Conservation (phyloP, 2,329 filamentous ascomycete genomes). For the Hypoxylon sp. region DNA sequence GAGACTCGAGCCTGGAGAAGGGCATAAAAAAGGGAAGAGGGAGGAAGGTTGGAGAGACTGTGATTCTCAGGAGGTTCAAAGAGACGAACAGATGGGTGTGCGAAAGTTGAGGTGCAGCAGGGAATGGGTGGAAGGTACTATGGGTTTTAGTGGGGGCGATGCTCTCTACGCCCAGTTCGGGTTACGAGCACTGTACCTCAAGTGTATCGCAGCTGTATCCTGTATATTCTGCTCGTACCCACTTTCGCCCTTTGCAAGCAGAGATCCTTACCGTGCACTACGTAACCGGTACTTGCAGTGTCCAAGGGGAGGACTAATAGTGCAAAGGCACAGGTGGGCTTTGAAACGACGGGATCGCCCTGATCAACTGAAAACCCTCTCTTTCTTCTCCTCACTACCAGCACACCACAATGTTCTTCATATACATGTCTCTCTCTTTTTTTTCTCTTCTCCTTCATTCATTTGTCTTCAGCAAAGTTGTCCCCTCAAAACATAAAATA, state of each 20-base stretch:
- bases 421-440: not conserved
- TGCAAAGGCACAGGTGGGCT: constrained; percentile 25
- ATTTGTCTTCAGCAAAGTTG: not conserved
- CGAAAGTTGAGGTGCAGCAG: constrained; percentile 36
- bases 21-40: constrained; percentile 50
- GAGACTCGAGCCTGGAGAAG: constrained; percentile 54
- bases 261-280: constrained; percentile 15
- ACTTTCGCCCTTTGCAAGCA: constrained; percentile 7
- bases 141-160: constrained; percentile 40
- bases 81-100: constrained; percentile 30
- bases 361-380: constrained; percentile 36
- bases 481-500: not conserved
- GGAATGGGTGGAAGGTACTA: constrained; percentile 43
- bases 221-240: constrained; percentile 19
- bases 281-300: constrained; percentile 19
- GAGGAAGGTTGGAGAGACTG: constrained; percentile 42
- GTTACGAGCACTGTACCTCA: constrained; percentile 13
- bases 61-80: constrained; percentile 41
- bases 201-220: constrained; percentile 17
- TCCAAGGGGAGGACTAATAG: constrained; percentile 17
- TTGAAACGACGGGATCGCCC: constrained; percentile 43
- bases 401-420: not conserved
- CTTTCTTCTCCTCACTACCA: constrained; percentile 6
- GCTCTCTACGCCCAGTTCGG: constrained; percentile 22
- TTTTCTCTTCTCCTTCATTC: constrained; percentile 2